Conservation (phyloP, 2,329 filamentous ascomycete species). For the Colletotrichum liriopes region DNA sequence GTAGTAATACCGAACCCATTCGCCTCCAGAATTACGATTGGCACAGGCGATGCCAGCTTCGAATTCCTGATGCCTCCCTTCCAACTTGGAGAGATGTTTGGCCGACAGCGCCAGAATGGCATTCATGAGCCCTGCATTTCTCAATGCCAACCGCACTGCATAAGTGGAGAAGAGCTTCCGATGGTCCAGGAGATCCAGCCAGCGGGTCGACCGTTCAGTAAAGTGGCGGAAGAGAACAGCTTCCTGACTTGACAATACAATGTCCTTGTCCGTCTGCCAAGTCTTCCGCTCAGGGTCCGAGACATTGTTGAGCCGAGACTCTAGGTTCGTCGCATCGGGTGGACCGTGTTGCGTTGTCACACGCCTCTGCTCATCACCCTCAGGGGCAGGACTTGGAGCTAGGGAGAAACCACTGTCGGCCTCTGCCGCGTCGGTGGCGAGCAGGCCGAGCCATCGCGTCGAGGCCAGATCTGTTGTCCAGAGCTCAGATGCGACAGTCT, state of each 20-base stretch:
- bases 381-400: constrained; percentile 44
- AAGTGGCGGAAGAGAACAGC: constrained; percentile 50
- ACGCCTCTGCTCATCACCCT: constrained; percentile 29
- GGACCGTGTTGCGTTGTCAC: constrained; percentile 6
- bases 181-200: constrained; percentile 53
- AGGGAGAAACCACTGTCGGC: constrained; percentile 51
- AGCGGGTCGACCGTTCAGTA: constrained; percentile 45
- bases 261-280: constrained; percentile 48
- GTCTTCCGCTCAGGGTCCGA: constrained; percentile 46
- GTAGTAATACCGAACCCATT: constrained; percentile 70
- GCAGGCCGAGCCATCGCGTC: constrained; percentile 51
- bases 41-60: background rate
- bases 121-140: constrained; percentile 71
- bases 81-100: constrained; percentile 54
- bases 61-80: background rate
- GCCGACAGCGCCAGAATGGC: constrained; percentile 70
- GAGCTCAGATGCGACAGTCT: constrained; percentile 48
- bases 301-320: constrained; percentile 26
- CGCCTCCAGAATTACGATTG: constrained; percentile 42
- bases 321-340: constrained; percentile 23
- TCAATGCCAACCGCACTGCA: constrained; percentile 56
- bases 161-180: constrained; percentile 52
- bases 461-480: constrained; percentile 50
- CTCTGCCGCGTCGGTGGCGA: constrained; percentile 51
- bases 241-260: constrained; percentile 47